Evolutionary conservation across 2,329 filamentous ascomycete species (phyloP), one percentile per base, ranked within the genome.

Genomic region (Aureobasidium lini): DNA sequence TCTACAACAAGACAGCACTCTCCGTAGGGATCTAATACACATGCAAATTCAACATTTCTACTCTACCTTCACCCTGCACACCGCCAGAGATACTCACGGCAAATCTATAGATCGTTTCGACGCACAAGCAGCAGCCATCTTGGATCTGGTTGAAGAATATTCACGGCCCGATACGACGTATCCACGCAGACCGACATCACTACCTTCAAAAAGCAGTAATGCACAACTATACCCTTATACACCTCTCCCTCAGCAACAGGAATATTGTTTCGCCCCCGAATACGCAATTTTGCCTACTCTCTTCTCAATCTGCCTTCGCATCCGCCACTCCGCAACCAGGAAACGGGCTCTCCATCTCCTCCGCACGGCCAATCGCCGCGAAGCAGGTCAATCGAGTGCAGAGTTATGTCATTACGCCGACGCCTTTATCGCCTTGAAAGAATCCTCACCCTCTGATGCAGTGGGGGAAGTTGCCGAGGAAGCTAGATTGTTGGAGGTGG

Each of bases 21-120:
- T 18, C 37, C 52, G 31, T 29, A 40, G 29, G 6, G 16, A 31
- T 23, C 10, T 57, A 6, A 18, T 46, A 1, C 18, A 42, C 5
- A 34, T 57, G 28, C 52, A 36, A 11, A 56, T 57, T n/a, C 52
- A 57, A 29, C 52, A 46, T 15, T 57, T 57, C 32, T 44, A 40
- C 31, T 57, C 52, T 4, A 8, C 9, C 15, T 34, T 57, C 16
- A 28, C 46, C 11, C 42, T 57, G 10, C 1, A 13, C 3, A 46
- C 39, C 29, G 37, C 52, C 3, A 36, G 52, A 37, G n/a, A 44
- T 11, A 57, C n/a, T 8, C 23, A 16, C 6, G n/a, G 15, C 4
- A 44, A n/a, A n/a, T 10, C 23, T 4, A 23, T 15, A 4, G 18
- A 57, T 28, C 39, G 23, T 6, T 29, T 44, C 39, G n/a, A 46